Conservation (phyloP, 768 basidiomycete species). For the Rhizopogon vesiculosus region DNA sequence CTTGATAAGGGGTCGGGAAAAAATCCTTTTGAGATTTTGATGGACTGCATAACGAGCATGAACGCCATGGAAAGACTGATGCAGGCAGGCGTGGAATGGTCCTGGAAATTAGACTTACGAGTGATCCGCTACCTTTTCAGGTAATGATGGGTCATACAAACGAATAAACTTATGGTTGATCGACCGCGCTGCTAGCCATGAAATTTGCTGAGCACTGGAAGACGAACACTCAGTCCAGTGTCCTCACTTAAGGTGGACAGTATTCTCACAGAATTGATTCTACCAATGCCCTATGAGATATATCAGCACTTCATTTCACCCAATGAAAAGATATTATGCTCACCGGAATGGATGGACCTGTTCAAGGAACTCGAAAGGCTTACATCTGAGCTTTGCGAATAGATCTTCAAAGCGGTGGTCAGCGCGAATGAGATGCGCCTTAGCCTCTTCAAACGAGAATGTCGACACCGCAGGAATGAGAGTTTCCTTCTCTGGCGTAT, state of each 20-base stretch:
- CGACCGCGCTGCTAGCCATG: constrained; percentile 81
- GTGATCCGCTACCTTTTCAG: constrained; percentile 58
- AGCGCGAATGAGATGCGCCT: constrained; percentile 56
- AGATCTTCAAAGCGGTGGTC: constrained; percentile 71
- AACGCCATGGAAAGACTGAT: background rate
- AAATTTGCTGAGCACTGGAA: constrained; percentile 72
- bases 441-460: constrained; percentile 78
- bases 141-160: constrained; percentile 67
- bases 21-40: constrained; percentile 28
- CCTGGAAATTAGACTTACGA: constrained; percentile 28
- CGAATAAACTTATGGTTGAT: constrained; percentile 78
- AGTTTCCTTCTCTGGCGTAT: constrained; percentile 9
- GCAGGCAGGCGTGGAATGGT: background rate
- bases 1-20: constrained; percentile 72
- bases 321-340: constrained; percentile 7
- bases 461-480: constrained; percentile 66
- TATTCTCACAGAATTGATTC: constrained; percentile 63
- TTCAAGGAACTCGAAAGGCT: constrained; percentile 72
- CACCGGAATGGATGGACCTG: constrained; percentile 81
- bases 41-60: constrained; percentile 4
- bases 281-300: constrained; percentile 52
- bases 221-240: background rate
- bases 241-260: background rate
- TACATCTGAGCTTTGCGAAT: constrained; percentile 63
- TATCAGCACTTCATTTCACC: background rate